These are phyloP conservation scores for Neurospora tetrasperma DNA, from an alignment of 495 filamentous ascomycete genomes.

Conservation along the genomic window DNA sequence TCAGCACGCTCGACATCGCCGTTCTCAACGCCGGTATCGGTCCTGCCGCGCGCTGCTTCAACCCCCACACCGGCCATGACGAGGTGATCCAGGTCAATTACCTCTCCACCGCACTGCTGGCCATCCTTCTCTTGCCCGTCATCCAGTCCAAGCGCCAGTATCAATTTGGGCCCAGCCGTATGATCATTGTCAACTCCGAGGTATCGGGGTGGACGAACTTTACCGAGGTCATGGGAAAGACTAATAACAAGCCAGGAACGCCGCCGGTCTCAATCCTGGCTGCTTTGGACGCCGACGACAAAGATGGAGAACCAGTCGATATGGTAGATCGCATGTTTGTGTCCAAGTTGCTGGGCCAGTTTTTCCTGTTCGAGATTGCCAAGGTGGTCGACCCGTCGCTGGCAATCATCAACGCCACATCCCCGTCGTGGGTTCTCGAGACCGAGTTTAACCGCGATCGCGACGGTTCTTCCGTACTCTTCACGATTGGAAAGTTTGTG, in stretches of 20 bases:
- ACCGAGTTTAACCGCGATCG: slow-evolving; percentile 26
- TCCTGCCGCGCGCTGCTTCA: slow-evolving; percentile 10
- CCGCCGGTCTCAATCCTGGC: slow-evolving; percentile 21
- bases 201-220: slow-evolving; percentile 2
- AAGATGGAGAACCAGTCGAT: slow-evolving; percentile 8
- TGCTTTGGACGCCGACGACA: slow-evolving; percentile 21
- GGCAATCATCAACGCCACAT: slow-evolving; percentile 32
- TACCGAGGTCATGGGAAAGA: neutral
- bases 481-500: neutral
- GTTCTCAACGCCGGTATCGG: slow-evolving; percentile 40
- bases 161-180: neutral
- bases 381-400: slow-evolving; percentile 25
- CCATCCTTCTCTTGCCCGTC: slow-evolving; percentile 21
- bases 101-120: slow-evolving; percentile 35
- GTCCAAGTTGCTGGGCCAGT: slow-evolving; percentile 30
- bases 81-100: slow-evolving; percentile 42
- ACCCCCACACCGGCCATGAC: slow-evolving; percentile 26
- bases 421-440: slow-evolving; percentile 29
- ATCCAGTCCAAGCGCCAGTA: slow-evolving; percentile 21
- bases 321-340: slow-evolving; percentile 17
- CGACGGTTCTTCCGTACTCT: slow-evolving; percentile 3
- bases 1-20: slow-evolving; percentile 34
- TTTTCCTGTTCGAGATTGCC: slow-evolving; percentile 23
- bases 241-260: neutral
- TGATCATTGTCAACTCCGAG: slow-evolving; percentile 9